A percentile compares a stretch with the other conserved stretches of the same genome.
These are phyloP conservation scores for Hypoxylon sp. DNA, from an alignment of 2,329 filamentous ascomycete species.

Conservation along the genomic window DNA sequence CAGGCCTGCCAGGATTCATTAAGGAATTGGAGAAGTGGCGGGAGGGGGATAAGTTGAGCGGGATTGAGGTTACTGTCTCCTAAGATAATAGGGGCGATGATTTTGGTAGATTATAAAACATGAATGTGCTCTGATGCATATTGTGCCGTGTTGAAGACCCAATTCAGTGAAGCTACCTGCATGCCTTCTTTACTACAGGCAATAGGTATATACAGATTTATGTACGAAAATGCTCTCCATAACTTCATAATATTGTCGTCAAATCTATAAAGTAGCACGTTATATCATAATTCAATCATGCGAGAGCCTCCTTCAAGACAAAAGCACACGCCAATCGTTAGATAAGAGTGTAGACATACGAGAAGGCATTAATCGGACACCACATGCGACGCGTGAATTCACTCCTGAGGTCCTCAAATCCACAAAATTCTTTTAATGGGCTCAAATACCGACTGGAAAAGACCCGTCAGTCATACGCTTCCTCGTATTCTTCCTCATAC, in stretches of 20 bases:
- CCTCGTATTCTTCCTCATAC: constrained; percentile 65
- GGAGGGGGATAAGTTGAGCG: constrained; percentile 51
- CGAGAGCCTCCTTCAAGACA: background rate
- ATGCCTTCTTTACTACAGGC: no score
- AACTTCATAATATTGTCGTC: no score
- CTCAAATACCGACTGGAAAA: background rate
- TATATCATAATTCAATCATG: no score
- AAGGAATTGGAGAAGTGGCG: constrained; percentile 52
- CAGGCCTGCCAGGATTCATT: constrained; percentile 54
- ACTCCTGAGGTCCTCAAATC: background rate
- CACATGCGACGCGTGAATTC: background rate
- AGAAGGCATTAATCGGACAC: background rate
- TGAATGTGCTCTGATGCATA: background rate
- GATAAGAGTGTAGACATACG: background rate
- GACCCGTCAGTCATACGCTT: constrained; percentile 56
- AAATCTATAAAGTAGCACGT: no score
- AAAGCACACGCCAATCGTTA: background rate
- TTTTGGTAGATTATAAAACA: background rate
- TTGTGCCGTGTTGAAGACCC: background rate
- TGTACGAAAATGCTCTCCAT: no score
- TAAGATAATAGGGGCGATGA: constrained; percentile 9
- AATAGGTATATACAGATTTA: no score
- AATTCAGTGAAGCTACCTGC: background rate
- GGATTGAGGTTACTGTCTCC: constrained; percentile 40
- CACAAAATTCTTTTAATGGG: background rate